phyloP scores from a whole-genome alignment of 345 rosid genomes.

The sweet orange (Citrus sinensis) region DVS_A1.0 CM039164.1:21996001-21996500 shows the following conservation, averaged over 20 bases:
- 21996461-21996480: neutral
- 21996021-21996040: constrained; percentile 68
- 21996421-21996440: neutral
- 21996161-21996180: neutral
- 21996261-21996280: neutral
- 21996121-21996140: neutral
- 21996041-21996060: constrained; percentile 79
- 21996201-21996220: neutral
- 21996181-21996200: neutral
- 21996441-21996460: neutral
- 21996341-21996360: neutral
- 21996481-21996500: neutral
- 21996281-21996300: neutral
- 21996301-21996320: neutral
- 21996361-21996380: neutral
- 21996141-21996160: neutral
- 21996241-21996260: neutral
- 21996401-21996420: neutral
- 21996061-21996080: constrained; percentile 76
- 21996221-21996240: neutral
- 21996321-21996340: neutral
- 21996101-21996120: neutral
- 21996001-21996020: constrained; percentile 66
- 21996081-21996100: constrained; percentile 65
- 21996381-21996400: neutral